Percentiles rank a stretch among this genome's conserved stretches.
These are phyloP conservation scores for Melampsora americana DNA, from an alignment of 1,284 basidiomycete species.

Conservation along the genomic window DNA sequence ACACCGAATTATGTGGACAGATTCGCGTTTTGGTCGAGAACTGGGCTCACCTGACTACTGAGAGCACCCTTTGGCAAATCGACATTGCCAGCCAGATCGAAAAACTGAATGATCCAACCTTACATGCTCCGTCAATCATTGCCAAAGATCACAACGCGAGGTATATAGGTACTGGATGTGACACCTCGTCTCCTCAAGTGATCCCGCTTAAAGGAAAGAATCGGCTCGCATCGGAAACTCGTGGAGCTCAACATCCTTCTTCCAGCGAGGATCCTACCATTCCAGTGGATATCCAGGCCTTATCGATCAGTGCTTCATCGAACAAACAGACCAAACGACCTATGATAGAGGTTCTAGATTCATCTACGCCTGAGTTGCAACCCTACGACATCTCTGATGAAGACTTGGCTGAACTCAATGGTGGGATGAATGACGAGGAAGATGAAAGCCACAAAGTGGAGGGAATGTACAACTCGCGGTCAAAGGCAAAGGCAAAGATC, in stretches of 20 bases:
- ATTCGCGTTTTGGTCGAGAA: constrained; percentile 15
- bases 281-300: not conserved
- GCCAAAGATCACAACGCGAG: not conserved
- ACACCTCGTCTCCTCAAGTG: not conserved
- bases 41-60: not conserved
- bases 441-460: not conserved
- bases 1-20: constrained; percentile 5
- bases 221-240: not conserved
- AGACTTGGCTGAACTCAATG: constrained; percentile 19
- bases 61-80: not conserved
- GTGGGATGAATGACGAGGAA: not conserved
- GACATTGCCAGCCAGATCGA: not conserved
- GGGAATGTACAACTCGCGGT: not conserved
- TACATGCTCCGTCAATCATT: not conserved
- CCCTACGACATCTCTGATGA: constrained; percentile 28
- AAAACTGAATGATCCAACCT: not conserved
- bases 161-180: not conserved
- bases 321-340: not conserved
- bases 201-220: not conserved
- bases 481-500: not conserved
- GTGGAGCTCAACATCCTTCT: not conserved
- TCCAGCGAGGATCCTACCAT: not conserved
- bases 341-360: constrained; percentile 21
- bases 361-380: constrained; percentile 2
- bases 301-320: not conserved